Evolutionary conservation across 2,329 filamentous ascomycete genomes (phyloP).

Genomic region (Drechslerella coelobrocha): DNA sequence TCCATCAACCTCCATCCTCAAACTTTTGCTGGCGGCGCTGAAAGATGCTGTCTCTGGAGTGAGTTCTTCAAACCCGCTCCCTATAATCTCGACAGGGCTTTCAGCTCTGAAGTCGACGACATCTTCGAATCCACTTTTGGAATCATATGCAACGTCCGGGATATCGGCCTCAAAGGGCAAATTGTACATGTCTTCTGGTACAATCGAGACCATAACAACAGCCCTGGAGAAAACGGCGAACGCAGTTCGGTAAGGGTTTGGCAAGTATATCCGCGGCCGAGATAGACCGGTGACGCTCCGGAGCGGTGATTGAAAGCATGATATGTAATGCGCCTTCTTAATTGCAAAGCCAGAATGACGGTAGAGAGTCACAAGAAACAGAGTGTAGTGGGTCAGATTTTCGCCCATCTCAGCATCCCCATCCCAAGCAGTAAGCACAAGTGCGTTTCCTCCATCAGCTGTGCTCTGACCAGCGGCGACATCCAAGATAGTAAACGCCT

Average conservation of each 20-base stretch:
- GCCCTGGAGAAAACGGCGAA: constrained; percentile 82
- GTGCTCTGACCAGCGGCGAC: constrained; percentile 69
- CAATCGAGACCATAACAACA: constrained; percentile 77
- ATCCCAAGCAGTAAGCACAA: constrained; percentile 37
- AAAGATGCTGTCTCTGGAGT: constrained; percentile 51
- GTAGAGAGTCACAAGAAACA: constrained; percentile 60
- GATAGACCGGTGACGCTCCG: constrained; percentile 55
- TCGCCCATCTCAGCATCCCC: constrained; percentile 61
- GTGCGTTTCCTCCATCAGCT: constrained; percentile 49
- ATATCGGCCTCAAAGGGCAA: constrained; percentile 20
- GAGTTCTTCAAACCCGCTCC: constrained; percentile 69
- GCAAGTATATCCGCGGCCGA: constrained; percentile 75
- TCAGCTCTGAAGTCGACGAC: constrained; percentile 78
- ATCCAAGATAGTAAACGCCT: constrained; percentile 76
- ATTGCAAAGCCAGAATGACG: constrained; percentile 57
- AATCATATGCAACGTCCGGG: constrained; percentile 39
- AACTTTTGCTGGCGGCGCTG: constrained; percentile 27
- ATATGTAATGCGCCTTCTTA: constrained; percentile 44
- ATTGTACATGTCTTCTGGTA: constrained; percentile 61
- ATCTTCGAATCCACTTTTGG: constrained; percentile 78
- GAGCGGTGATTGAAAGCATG: constrained; percentile 33
- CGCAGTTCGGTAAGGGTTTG: constrained; percentile 78
- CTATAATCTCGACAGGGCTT: constrained; percentile 69
- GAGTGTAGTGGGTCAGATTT: constrained; percentile 69
- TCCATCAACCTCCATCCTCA: constrained; percentile 32